Percentiles rank a stretch among this genome's conserved stretches.
Evolutionary conservation across 2,329 filamentous ascomycete species (phyloP).

Genomic region (Fonsecaea monophora): DNA sequence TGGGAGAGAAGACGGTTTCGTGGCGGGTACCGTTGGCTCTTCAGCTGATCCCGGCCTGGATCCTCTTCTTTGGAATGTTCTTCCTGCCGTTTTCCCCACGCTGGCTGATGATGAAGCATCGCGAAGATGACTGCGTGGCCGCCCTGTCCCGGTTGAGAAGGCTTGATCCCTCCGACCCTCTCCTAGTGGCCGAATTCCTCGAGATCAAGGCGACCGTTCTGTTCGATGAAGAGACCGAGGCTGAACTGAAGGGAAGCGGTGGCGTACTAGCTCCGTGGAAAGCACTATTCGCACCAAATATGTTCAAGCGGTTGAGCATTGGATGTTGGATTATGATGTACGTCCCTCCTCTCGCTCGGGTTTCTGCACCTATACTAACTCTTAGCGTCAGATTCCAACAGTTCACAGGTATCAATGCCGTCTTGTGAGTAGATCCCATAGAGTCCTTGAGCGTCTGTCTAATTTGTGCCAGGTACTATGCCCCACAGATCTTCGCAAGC

Average conservation of each 20-base stretch:
- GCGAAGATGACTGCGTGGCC: constrained; percentile 70
- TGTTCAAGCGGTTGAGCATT: constrained; percentile 7
- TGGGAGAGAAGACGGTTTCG: neutral
- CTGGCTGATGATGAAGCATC: constrained; percentile 71
- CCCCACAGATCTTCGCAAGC: constrained; percentile 43
- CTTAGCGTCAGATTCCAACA: constrained; percentile 45
- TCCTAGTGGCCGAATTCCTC: constrained; percentile 75
- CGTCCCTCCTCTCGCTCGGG: neutral
- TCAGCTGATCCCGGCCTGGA: constrained; percentile 70
- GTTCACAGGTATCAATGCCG: constrained; percentile 52
- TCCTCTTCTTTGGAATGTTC: constrained; percentile 71
- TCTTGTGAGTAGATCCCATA: neutral
- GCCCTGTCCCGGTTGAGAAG: constrained; percentile 71
- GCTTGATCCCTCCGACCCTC: constrained; percentile 67
- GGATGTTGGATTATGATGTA: neutral
- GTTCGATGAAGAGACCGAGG: constrained; percentile 72
- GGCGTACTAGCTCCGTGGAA: neutral
- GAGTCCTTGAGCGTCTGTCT: neutral
- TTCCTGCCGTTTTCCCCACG: constrained; percentile 82
- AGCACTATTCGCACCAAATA: neutral
- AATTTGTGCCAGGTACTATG: constrained; percentile 38
- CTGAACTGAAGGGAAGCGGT: constrained; percentile 60
- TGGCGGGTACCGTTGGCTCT: constrained; percentile 77
- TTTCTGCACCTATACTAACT: neutral
- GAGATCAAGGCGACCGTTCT: constrained; percentile 80